Conservation (phyloP, 2,329 filamentous ascomycete species). For the Colletotrichum ledebouriae region DNA sequence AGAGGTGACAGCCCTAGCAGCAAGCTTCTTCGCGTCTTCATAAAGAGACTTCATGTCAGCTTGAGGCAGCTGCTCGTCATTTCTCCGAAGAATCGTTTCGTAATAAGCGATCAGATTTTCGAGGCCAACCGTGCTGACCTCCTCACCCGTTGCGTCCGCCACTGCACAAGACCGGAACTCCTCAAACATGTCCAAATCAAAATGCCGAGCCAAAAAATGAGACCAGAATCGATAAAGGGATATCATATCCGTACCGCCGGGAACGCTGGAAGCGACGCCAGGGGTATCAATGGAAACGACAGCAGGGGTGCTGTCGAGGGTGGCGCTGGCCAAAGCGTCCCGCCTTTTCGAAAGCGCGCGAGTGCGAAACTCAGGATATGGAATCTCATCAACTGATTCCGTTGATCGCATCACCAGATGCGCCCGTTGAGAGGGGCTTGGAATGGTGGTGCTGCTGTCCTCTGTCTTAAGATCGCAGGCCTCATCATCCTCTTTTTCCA, state of each 20-base stretch:
- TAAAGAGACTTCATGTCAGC: conserved; percentile 23
- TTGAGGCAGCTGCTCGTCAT: neutral
- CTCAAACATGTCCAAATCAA: conserved; percentile 81
- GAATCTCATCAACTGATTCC: conserved; percentile 38
- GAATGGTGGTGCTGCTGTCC: conserved; percentile 4
- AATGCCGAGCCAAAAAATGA: conserved; percentile 78
- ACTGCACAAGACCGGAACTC: conserved; percentile 78
- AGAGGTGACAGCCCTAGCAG: conserved; percentile 1
- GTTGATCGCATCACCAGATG: conserved; percentile 36
- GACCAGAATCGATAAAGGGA: conserved; percentile 82
- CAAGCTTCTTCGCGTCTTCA: conserved; percentile 33
- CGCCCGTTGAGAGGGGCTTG: conserved; percentile 37
- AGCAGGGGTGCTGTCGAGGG: conserved; percentile 44
- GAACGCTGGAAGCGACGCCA: conserved; percentile 45
- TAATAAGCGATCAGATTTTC: conserved; percentile 76
- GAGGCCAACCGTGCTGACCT: conserved; percentile 66
- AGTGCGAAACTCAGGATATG: conserved; percentile 54
- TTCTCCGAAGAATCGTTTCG: conserved; percentile 45
- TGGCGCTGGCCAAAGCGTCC: conserved; percentile 46
- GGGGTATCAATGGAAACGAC: conserved; percentile 50
- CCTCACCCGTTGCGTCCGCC: conserved; percentile 68
- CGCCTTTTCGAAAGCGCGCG: conserved; percentile 56
- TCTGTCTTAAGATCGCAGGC: conserved; percentile 26
- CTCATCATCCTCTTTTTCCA: conserved; percentile 37
- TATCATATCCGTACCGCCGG: conserved; percentile 63